Evolutionary conservation across 352 stramenopile species (phyloP), one percentile per base, ranked within the genome.

Genomic region (Achlya hypogyna): DNA sequence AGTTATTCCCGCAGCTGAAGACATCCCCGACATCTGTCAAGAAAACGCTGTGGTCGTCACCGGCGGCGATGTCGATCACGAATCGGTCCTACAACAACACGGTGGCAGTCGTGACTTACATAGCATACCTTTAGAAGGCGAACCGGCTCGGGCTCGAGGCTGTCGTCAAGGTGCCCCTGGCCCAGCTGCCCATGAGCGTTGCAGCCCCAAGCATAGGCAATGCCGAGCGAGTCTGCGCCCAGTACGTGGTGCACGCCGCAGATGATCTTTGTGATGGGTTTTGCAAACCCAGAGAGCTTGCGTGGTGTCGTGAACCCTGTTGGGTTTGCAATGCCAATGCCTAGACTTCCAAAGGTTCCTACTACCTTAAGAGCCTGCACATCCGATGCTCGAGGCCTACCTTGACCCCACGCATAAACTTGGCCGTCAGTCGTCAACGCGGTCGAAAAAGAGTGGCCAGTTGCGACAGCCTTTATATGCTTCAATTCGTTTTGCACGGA

Each of bases 181-280:
- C 84, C 84, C 10, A 92, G 77, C 35, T 92, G 84, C 0, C 84
- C 84, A 47, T 87, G 79, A 16, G 83, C 51, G 40, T 89, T 89
- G 5, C 75, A 79, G 2, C 84, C 84, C 81, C 81, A 92, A 5
- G 72, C 67, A n/a, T 78, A 84, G 8, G 87, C 71, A 8, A 32
- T 60, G 18, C 76, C 75, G 8, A 62, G 25, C 9, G 60, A 52
- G 5, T 73, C 75, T 0, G 79, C 35, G 0, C 56, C 62, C 0
- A 88, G 16, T 0, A 75, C 71, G 45, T 92, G 84, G 18, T 74
- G 53, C 1, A 58, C 62, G 1, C 84, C 84, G 52, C 79, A 89
- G 0, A 72, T 68, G 5, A 90, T 63, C 1, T 75, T 76, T 5
- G 45, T 38, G 9, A 88, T 69, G 58, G 16, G 69, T 38, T 29